Conservation (phyloP, 371 early-diverging fungal species). For the Basidiobolus heterosporus region DNA sequence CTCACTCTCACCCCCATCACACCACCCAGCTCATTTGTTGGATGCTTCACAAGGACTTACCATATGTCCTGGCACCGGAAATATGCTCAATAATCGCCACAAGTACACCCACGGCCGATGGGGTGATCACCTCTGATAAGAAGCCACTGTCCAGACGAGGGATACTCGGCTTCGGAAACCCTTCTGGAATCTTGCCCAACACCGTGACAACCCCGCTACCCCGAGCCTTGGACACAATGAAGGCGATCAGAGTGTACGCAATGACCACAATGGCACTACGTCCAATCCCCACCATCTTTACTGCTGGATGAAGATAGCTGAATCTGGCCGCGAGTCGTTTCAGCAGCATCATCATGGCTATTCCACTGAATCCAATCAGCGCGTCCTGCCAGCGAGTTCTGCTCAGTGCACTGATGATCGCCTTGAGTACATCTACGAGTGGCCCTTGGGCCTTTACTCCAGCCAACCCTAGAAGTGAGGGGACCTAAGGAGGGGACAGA, state of each 20-base stretch:
- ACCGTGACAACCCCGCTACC: slow-evolving; percentile 35
- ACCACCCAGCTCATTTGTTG: slow-evolving; percentile 51
- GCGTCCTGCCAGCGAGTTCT: background rate
- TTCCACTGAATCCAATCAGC: background rate
- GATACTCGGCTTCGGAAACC: slow-evolving; percentile 35
- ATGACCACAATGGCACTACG: background rate
- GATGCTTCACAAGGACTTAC: slow-evolving; percentile 82
- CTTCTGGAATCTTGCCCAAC: slow-evolving; percentile 47
- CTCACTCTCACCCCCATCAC: slow-evolving; percentile 9
- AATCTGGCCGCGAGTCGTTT: background rate
- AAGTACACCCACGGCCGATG: too few relatives aligned
- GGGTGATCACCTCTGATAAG: too few relatives aligned
- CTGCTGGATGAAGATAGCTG: background rate
- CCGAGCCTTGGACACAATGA: slow-evolving; percentile 35
- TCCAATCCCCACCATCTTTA: background rate
- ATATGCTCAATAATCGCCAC: slow-evolving; percentile 8
- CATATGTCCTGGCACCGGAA: slow-evolving; percentile 63
- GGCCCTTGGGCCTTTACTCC: background rate
- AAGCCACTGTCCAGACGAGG: slow-evolving; percentile 17
- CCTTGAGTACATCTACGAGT: background rate
- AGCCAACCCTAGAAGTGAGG: background rate
- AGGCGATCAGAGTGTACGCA: background rate
- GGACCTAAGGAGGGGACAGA: background rate
- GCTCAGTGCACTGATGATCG: background rate
- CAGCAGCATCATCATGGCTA: background rate